phyloP scores from a whole-genome alignment of 257 asterid genomes.

The Voacanga thouarsii region DNA sequence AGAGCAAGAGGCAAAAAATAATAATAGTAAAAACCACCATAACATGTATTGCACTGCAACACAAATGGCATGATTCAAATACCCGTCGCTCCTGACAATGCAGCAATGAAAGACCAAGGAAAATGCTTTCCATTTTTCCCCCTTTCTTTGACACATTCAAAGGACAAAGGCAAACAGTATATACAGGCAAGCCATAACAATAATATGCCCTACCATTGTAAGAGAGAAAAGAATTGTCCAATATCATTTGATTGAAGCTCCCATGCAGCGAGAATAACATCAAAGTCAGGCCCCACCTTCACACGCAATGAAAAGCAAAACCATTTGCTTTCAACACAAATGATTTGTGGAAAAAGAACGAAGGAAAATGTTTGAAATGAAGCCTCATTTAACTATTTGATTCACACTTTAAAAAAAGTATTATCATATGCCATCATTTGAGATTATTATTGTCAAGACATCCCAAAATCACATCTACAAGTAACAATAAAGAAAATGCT shows the following conservation, averaged over 20 bases:
- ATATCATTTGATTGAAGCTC: conserved; percentile 84
- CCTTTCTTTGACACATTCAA: neutral
- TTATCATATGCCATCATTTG: conserved; percentile 6
- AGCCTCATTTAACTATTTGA: neutral
- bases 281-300: conserved; percentile 95
- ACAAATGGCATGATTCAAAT: neutral
- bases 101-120: neutral
- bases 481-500: conserved; percentile 7
- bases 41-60: neutral
- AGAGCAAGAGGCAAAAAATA: neutral
- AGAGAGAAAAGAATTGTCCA: conserved; percentile 78
- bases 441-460: conserved; percentile 13
- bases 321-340: conserved; percentile 68
- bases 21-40: too few species aligned
- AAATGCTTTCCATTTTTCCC: neutral
- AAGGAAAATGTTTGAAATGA: conserved; percentile 19
- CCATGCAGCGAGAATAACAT: conserved; percentile 88
- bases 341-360: conserved; percentile 37
- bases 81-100: neutral
- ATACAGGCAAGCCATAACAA: conserved; percentile 41
- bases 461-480: conserved; percentile 10
- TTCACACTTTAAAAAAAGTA: neutral
- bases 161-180: conserved; percentile 24
- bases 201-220: conserved; percentile 73
- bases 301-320: conserved; percentile 67